Evolutionary conservation across 176 grass and related monocot genomes (phyloP).

Genomic region (Puya raimondii): DNA sequence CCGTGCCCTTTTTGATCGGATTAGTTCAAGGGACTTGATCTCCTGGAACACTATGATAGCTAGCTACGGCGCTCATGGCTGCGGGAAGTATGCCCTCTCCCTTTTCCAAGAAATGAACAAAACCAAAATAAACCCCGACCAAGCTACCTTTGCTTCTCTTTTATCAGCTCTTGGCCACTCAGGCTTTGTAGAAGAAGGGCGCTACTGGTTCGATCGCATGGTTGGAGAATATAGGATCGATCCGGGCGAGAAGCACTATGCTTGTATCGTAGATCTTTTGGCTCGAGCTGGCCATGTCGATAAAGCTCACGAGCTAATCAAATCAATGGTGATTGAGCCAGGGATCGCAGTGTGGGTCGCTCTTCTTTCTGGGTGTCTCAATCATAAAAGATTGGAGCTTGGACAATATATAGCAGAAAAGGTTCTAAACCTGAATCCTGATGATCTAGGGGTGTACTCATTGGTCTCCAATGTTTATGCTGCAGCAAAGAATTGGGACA

Average conservation of each 20-base stretch:
- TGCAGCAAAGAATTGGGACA: slow-evolving; percentile 48
- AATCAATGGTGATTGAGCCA: slow-evolving; percentile 29
- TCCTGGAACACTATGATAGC: slow-evolving; percentile 60
- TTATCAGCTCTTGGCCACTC: slow-evolving; percentile 57
- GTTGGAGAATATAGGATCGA: slow-evolving; percentile 24
- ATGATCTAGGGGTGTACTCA: slow-evolving; percentile 35
- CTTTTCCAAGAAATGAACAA: slow-evolving; percentile 36
- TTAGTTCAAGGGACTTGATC: slow-evolving; percentile 39
- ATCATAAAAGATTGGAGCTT: slow-evolving; percentile 54
- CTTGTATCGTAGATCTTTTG: slow-evolving; percentile 54
- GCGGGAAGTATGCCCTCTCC: slow-evolving; percentile 31
- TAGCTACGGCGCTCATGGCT: slow-evolving; percentile 41
- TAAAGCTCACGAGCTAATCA: slow-evolving; percentile 42
- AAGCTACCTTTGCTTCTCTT: slow-evolving; percentile 57
- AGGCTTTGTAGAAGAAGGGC: slow-evolving; percentile 52
- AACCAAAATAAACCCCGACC: slow-evolving; percentile 31
- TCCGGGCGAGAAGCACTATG: slow-evolving; percentile 46
- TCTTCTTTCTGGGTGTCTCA: slow-evolving; percentile 53
- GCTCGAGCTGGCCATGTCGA: slow-evolving; percentile 51
- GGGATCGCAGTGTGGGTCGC: slow-evolving; percentile 39
- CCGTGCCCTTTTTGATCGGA: slow-evolving; percentile 27
- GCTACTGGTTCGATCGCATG: slow-evolving; percentile 42
- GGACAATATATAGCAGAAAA: slow-evolving; percentile 34
- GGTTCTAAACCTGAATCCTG: slow-evolving; percentile 39
- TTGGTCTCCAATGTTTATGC: slow-evolving; percentile 49